Conservation (phyloP, 2,329 filamentous ascomycete species). For the Fusarium torreyae region DNA sequence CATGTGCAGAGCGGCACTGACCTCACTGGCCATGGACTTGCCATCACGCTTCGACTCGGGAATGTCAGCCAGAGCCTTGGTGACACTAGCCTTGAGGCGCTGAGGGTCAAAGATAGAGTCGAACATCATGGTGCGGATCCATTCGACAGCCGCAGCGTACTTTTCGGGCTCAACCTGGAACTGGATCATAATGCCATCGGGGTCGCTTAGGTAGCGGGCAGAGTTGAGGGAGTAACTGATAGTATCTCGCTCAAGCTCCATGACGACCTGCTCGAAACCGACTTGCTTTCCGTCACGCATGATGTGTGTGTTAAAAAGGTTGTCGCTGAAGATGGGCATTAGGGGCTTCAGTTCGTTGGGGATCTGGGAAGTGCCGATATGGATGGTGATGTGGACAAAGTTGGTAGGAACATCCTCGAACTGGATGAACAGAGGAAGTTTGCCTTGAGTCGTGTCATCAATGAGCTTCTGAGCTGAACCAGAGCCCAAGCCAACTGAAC, state of each 20-base stretch:
- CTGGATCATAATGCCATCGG: conserved; percentile 84
- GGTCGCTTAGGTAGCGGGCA: conserved; percentile 78
- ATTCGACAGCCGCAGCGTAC: conserved; percentile 84
- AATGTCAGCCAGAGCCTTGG: conserved; percentile 90
- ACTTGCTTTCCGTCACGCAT: conserved; percentile 81
- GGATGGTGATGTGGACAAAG: conserved; percentile 88
- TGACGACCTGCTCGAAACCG: conserved; percentile 92
- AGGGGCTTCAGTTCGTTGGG: conserved; percentile 89
- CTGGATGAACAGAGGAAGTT: conserved; percentile 91
- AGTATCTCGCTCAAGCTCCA: conserved; percentile 91
- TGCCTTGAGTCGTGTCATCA: conserved; percentile 73
- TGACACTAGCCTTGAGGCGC: conserved; percentile 74
- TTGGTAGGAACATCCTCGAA: conserved; percentile 95
- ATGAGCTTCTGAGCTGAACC: conserved; percentile 83
- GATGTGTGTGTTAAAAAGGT: conserved; percentile 95
- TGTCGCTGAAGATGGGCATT: conserved; percentile 86
- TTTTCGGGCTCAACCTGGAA: conserved; percentile 92
- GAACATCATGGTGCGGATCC: conserved; percentile 89
- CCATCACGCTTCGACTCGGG: conserved; percentile 93
- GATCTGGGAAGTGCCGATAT: conserved; percentile 83
- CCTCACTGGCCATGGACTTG: conserved; percentile 73
- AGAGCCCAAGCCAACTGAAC: conserved; percentile 75
- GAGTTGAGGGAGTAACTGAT: conserved; percentile 84
- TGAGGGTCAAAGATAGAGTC: conserved; percentile 87
- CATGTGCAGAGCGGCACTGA: conserved; percentile 85